Evolutionary conservation across 768 basidiomycete species (phyloP).

Genomic region (Candolleomyces eurysporus): DNA sequence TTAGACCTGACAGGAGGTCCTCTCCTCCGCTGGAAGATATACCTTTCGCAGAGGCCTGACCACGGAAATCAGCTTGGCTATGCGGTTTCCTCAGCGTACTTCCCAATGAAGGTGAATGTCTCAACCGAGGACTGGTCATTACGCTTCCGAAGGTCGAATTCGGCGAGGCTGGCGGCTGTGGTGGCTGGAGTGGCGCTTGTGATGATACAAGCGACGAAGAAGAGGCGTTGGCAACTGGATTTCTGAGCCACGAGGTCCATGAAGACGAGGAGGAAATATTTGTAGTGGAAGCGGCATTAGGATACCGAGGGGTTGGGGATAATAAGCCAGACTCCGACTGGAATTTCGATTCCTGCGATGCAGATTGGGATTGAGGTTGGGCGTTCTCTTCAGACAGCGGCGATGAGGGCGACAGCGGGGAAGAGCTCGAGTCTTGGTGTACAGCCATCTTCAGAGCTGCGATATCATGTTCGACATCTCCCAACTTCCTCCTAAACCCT

Average conservation of each 20-base stretch:
- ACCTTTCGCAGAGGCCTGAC: too few relatives aligned
- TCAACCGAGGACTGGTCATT: constrained; percentile 61
- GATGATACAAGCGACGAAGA: constrained; percentile 21
- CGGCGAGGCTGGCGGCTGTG: constrained; percentile 33
- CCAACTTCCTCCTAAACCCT: constrained; percentile 57
- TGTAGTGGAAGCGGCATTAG: background rate
- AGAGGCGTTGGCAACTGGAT: constrained; percentile 23
- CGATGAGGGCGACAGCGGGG: background rate
- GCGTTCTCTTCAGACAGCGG: too few relatives aligned
- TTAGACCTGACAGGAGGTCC: constrained; percentile 38
- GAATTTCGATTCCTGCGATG: background rate
- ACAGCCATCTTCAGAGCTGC: constrained; percentile 61
- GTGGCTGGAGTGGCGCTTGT: constrained; percentile 1
- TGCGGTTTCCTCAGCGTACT: constrained; percentile 11
- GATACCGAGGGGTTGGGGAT: background rate
- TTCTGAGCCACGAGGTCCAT: constrained; percentile 60
- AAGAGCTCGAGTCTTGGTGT: constrained; percentile 30
- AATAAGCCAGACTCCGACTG: background rate
- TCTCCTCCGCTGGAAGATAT: background rate
- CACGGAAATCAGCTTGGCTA: too few relatives aligned
- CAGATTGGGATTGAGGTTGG: too few relatives aligned
- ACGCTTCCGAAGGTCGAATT: constrained; percentile 60
- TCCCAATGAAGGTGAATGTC: constrained; percentile 44
- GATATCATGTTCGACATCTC: constrained; percentile 75
- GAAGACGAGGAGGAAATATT: constrained; percentile 16